Conservation (phyloP, 2,329 filamentous ascomycete genomes). For the Calonectria pteridis region DNA sequence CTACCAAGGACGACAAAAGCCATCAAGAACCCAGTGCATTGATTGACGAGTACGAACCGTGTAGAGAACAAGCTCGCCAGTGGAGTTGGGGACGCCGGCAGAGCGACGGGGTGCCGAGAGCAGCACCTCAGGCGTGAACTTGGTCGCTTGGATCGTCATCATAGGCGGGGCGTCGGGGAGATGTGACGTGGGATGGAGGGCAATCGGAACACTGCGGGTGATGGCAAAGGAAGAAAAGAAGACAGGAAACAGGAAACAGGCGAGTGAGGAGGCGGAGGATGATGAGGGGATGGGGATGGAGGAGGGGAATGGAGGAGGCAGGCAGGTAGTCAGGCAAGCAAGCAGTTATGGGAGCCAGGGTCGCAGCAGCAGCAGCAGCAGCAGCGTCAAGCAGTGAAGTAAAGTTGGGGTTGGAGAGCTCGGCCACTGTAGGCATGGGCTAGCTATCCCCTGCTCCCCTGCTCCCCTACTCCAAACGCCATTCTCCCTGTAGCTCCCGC, state of each 20-base stretch:
- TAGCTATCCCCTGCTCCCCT: neutral
- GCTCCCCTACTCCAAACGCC: neutral
- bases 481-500: neutral
- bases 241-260: neutral
- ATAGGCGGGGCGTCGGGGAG: slow-evolving; percentile 31
- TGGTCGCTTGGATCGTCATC: slow-evolving; percentile 79
- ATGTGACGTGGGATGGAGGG: neutral
- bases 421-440: neutral
- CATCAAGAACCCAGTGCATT: slow-evolving; percentile 31
- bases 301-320: neutral
- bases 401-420: slow-evolving; percentile 11
- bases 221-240: neutral
- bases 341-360: neutral
- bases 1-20: no score
- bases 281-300: neutral
- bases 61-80: slow-evolving; percentile 75
- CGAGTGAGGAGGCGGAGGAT: neutral
- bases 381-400: neutral
- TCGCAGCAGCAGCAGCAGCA: neutral
- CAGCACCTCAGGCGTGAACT: slow-evolving; percentile 82
- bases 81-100: slow-evolving; percentile 75
- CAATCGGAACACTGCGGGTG: neutral
- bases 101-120: slow-evolving; percentile 82
- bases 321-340: neutral
- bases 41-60: slow-evolving; percentile 58